Conservation (phyloP, 2,329 filamentous ascomycete genomes). For the Endoconidiophora polonica region DNA sequence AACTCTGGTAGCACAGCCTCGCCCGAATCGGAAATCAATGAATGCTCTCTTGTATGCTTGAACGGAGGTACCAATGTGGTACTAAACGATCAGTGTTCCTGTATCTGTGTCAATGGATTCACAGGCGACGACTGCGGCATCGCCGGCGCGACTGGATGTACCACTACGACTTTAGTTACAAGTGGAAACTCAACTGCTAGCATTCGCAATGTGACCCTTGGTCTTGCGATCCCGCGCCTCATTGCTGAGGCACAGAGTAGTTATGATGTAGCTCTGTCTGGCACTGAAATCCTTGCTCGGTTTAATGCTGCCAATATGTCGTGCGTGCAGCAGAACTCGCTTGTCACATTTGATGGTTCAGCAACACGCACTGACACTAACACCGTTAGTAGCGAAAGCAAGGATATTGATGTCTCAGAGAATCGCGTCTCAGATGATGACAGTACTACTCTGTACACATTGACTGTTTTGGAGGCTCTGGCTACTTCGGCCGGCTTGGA, state of each 20-base stretch:
- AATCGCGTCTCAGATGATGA: neutral
- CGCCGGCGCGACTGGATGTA: constrained; percentile 33
- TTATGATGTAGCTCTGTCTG: constrained; percentile 61
- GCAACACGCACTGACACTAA: constrained; percentile 21
- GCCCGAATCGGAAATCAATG: constrained; percentile 23
- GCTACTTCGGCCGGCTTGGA: neutral
- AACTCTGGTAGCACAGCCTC: constrained; percentile 18
- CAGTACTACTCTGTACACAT: neutral
- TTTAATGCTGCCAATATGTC: constrained; percentile 62
- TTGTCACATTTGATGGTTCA: constrained; percentile 64
- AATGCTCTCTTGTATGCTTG: constrained; percentile 51
- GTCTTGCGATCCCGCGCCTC: constrained; percentile 59
- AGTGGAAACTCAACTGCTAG: constrained; percentile 21
- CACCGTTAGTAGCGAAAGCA: constrained; percentile 15
- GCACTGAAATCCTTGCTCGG: constrained; percentile 51
- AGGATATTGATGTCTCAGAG: constrained; percentile 3
- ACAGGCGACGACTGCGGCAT: constrained; percentile 40
- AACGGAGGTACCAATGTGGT: constrained; percentile 71
- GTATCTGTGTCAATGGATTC: constrained; percentile 79
- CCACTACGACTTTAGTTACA: constrained; percentile 31
- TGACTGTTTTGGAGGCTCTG: constrained; percentile 1
- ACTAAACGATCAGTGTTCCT: constrained; percentile 54
- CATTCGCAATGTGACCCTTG: constrained; percentile 58
- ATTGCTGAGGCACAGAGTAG: constrained; percentile 46
- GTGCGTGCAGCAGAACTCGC: constrained; percentile 69